These are phyloP conservation scores for Blastobotrys peoriensis DNA, from an alignment of 805 yeast species.

Conservation along the genomic window DNA sequence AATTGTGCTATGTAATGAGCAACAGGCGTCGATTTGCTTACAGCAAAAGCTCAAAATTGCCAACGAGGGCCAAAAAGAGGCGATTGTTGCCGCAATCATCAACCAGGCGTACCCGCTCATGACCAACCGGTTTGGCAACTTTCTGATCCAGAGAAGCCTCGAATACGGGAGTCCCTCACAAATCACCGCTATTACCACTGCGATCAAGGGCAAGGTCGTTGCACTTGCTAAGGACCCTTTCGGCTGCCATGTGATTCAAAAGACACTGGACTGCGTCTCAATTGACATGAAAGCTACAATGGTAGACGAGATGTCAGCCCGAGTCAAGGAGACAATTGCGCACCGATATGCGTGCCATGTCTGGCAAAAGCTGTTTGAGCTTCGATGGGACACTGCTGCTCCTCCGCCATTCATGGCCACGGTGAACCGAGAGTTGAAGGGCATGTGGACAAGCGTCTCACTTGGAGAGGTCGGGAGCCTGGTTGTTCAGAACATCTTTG, in stretches of 20 bases:
- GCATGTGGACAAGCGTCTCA: slow-evolving; percentile 32
- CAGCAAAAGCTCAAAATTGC: slow-evolving; percentile 35
- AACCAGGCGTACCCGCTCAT: slow-evolving; percentile 29
- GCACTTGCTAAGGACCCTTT: slow-evolving; percentile 32
- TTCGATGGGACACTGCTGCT: slow-evolving; percentile 26
- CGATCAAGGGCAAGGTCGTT: slow-evolving; percentile 29
- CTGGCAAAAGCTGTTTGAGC: slow-evolving; percentile 39
- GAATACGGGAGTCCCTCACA: slow-evolving; percentile 31
- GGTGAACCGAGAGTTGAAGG: slow-evolving; percentile 28
- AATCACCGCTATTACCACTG: slow-evolving; percentile 20
- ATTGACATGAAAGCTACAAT: slow-evolving; percentile 25
- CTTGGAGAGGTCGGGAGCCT: slow-evolving; percentile 32
- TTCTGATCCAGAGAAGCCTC: slow-evolving; percentile 36
- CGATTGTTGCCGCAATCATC: slow-evolving; percentile 28
- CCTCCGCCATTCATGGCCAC: slow-evolving; percentile 27
- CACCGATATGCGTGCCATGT: slow-evolving; percentile 40
- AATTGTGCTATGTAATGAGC: slow-evolving; percentile 33
- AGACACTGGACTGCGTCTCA: slow-evolving; percentile 32
- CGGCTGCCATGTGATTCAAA: slow-evolving; percentile 40
- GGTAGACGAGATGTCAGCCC: slow-evolving; percentile 33
- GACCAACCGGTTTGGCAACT: slow-evolving; percentile 38
- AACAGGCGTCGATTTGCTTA: slow-evolving; percentile 36
- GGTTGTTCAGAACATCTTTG: slow-evolving; percentile 34
- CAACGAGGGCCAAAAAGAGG: slow-evolving; percentile 25
- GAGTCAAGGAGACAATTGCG: slow-evolving; percentile 28